Evolutionary conservation across 2,329 filamentous ascomycete genomes (phyloP).

Genomic region (Arachnopeziza araneosa): DNA sequence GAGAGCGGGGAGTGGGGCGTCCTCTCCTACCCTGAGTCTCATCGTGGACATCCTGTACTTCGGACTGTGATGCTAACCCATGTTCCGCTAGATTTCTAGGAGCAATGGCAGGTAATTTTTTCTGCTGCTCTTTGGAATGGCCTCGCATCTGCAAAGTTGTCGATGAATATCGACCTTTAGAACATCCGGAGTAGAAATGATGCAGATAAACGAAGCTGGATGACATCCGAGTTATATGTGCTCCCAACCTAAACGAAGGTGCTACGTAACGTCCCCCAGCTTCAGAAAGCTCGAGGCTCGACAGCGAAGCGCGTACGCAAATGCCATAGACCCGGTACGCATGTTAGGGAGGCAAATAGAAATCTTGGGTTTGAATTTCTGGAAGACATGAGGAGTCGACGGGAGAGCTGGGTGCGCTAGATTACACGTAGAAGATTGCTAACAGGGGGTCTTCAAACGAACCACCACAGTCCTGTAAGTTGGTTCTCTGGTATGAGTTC

Average conservation of each 20-base stretch:
- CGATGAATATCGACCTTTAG: slow-evolving; percentile 9
- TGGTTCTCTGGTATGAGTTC: background rate
- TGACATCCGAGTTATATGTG: background rate
- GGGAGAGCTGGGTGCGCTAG: background rate
- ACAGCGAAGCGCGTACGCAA: background rate
- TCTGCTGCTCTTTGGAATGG: slow-evolving; percentile 11
- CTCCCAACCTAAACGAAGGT: background rate
- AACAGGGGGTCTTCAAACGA: background rate
- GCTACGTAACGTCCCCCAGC: background rate
- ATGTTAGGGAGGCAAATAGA: background rate
- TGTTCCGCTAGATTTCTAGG: slow-evolving; percentile 8
- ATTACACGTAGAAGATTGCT: background rate
- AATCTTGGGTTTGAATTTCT: background rate
- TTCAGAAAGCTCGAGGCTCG: background rate
- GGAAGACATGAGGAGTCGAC: background rate
- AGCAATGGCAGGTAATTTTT: slow-evolving; percentile 17
- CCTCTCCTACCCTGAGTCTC: slow-evolving; percentile 10
- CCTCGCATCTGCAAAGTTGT: slow-evolving; percentile 19
- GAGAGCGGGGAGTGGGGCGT: slow-evolving; percentile 26
- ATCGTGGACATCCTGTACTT: background rate
- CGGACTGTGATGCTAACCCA: background rate
- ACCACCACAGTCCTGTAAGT: background rate
- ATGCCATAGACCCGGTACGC: background rate
- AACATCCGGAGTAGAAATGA: background rate
- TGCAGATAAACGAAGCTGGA: background rate